Conservation (phyloP, 2,329 filamentous ascomycete species). For the Pseudonectria foliicola region DNA sequence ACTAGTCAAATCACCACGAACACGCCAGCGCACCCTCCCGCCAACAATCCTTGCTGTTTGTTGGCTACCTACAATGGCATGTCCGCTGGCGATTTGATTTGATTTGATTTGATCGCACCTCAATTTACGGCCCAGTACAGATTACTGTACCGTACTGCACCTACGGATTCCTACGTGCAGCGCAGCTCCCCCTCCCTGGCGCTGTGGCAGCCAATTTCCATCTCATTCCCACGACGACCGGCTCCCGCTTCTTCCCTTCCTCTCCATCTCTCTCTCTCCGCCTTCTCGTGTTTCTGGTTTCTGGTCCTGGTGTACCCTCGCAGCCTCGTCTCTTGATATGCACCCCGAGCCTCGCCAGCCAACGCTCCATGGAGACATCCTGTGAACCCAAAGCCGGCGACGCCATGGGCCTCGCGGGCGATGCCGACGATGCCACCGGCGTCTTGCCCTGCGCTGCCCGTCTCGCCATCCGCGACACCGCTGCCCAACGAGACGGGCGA, state of each 20-base stretch:
- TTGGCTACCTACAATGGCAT: no score
- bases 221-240: no score
- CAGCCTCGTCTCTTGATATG: conserved; percentile 15
- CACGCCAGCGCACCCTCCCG: no score
- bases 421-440: conserved; percentile 13
- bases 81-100: no score
- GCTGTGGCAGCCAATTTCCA: no score
- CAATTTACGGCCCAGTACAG: no score
- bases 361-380: conserved; percentile 15
- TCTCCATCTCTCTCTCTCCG: neutral
- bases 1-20: no score
- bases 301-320: neutral
- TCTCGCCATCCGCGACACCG: conserved; percentile 16
- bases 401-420: conserved; percentile 19
- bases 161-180: no score
- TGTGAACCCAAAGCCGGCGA: conserved; percentile 15
- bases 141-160: no score
- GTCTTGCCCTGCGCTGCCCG: conserved; percentile 13
- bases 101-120: no score
- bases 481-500: conserved; percentile 13
- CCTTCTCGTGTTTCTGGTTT: neutral
- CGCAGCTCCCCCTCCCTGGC: no score
- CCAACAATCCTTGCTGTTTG: neutral
- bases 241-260: no score
- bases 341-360: conserved; percentile 14